These are phyloP conservation scores for Mycena vulgaris DNA, from an alignment of 768 basidiomycete genomes.

Conservation along the genomic window DNA sequence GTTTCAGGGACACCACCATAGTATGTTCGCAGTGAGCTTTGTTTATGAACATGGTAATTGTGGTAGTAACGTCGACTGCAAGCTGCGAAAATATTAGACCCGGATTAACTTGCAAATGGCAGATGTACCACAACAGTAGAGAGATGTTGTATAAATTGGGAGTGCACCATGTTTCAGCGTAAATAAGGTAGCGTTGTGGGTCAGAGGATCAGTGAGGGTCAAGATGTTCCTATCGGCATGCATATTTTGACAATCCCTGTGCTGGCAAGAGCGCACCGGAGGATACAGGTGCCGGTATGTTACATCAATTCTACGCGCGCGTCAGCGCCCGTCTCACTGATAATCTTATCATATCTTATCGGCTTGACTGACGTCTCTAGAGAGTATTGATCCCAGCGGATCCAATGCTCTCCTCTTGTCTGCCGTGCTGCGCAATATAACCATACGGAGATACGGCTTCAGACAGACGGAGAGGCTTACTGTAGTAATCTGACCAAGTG, in stretches of 20 bases:
- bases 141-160: constrained; percentile 10
- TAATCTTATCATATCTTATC: no score
- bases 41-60: constrained; percentile 15
- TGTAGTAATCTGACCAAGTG: no score
- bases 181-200: constrained; percentile 1
- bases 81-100: not conserved
- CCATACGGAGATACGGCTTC: no score
- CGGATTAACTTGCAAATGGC: not conserved
- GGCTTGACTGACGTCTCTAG: not conserved
- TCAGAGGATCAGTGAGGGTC: constrained; percentile 5
- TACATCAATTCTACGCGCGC: constrained; percentile 10
- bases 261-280: constrained; percentile 1
- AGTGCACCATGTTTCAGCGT: constrained; percentile 11
- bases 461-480: no score
- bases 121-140: constrained; percentile 16
- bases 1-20: constrained; percentile 35
- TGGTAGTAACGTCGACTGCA: constrained; percentile 18
- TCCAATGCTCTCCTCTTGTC: not conserved
- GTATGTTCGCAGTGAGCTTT: constrained; percentile 17
- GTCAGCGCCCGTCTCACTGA: not conserved
- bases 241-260: not conserved
- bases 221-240: not conserved
- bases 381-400: constrained; percentile 1
- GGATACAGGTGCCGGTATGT: constrained; percentile 19
- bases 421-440: no score